Evolutionary conservation across 1,284 basidiomycete genomes (phyloP).

Genomic region (Neonothopanus nambi): DNA sequence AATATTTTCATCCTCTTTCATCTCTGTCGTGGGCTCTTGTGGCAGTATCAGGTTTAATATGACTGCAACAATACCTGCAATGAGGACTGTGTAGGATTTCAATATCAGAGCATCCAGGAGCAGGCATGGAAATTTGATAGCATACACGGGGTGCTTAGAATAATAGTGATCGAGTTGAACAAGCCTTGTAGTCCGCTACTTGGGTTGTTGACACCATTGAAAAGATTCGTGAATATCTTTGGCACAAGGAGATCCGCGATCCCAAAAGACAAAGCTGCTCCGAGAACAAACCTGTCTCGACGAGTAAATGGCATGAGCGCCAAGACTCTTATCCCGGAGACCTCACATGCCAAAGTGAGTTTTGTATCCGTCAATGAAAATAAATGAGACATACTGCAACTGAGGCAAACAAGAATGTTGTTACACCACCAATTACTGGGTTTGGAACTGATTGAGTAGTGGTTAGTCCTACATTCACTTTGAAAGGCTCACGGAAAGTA

Average conservation of each 20-base stretch:
- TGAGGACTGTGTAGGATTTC: conserved; percentile 47
- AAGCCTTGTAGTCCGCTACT: conserved; percentile 68
- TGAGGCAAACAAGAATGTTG: conserved; percentile 73
- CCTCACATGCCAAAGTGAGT: conserved; percentile 16
- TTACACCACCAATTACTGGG: conserved; percentile 81
- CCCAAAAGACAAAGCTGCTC: conserved; percentile 72
- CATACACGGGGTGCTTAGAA: conserved; percentile 78
- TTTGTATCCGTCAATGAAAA: neutral
- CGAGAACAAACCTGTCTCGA: conserved; percentile 76
- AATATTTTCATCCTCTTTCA: conserved; percentile 27
- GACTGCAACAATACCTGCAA: conserved; percentile 65
- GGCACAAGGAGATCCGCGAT: conserved; percentile 68
- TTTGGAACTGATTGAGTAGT: conserved; percentile 52
- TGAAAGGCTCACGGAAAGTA: neutral
- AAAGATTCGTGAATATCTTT: conserved; percentile 64
- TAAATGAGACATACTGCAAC: conserved; percentile 37
- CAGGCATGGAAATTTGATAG: conserved; percentile 7
- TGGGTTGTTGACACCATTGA: conserved; percentile 60
- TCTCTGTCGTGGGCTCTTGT: conserved; percentile 37
- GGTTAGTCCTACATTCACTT: neutral
- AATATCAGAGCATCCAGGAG: neutral
- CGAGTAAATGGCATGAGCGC: conserved; percentile 66
- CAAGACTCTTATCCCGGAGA: conserved; percentile 75
- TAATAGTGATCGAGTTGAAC: conserved; percentile 77
- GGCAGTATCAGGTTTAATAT: conserved; percentile 69